Evolutionary conservation across 176 grass and related monocot genomes (phyloP).

Genomic region (Chloris gayana): DNA sequence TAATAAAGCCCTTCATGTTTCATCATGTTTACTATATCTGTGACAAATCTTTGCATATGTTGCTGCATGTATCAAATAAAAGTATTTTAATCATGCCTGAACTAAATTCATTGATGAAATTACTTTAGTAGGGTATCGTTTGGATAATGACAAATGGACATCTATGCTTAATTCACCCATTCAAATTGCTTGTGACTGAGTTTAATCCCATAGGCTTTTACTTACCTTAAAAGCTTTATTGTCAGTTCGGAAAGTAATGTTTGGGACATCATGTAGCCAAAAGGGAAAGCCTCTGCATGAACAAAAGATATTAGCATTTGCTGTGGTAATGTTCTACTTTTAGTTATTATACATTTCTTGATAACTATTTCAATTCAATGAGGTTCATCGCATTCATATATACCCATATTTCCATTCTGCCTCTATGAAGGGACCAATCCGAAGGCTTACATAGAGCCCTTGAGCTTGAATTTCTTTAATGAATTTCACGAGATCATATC

Average conservation of each 20-base stretch:
- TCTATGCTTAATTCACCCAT: not conserved
- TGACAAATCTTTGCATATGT: constrained; percentile 79
- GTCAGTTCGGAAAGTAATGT: constrained; percentile 63
- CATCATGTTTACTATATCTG: constrained; percentile 53
- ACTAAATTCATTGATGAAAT: constrained; percentile 5
- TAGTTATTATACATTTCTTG: not conserved
- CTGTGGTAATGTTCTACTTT: constrained; percentile 12
- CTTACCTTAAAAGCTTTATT: constrained; percentile 71
- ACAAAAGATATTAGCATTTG: constrained; percentile 34
- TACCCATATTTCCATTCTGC: constrained; percentile 98
- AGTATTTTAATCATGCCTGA: not conserved
- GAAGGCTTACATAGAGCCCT: constrained; percentile 82
- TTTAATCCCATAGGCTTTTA: not conserved
- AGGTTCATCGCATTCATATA: not conserved
- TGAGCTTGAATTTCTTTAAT: constrained; percentile 80
- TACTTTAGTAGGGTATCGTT: not conserved
- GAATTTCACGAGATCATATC: constrained; percentile 83
- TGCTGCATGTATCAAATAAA: constrained; percentile 46
- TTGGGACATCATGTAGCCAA: constrained; percentile 65
- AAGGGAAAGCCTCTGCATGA: constrained; percentile 65
- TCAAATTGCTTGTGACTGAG: not conserved
- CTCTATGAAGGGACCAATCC: constrained; percentile 84
- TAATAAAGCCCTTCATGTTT: constrained; percentile 51
- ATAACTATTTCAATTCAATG: not conserved
- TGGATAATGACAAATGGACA: constrained; percentile 17